phyloP scores from a whole-genome alignment of 805 yeast genomes.

The Zygosaccharomyces gambellarensis region DNA sequence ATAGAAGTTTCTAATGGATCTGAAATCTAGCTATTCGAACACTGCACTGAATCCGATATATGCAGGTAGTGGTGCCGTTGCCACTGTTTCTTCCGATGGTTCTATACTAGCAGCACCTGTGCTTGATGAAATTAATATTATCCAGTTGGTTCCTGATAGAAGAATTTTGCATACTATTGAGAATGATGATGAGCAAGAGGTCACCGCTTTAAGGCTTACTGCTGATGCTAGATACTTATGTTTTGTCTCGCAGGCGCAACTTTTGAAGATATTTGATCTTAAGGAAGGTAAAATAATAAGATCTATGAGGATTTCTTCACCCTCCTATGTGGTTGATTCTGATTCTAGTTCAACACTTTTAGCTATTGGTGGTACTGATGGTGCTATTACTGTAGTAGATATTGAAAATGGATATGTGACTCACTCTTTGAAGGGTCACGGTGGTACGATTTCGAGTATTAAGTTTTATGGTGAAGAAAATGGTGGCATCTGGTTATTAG shows the following conservation, averaged over 20 bases:
- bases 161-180: constrained; percentile 50
- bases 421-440: constrained; percentile 90
- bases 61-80: constrained; percentile 72
- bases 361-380: constrained; percentile 95
- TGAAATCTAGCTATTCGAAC: constrained; percentile 34
- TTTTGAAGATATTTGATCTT: constrained; percentile 56
- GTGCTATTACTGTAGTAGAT: constrained; percentile 87
- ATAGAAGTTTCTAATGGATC: constrained; percentile 21
- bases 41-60: constrained; percentile 72
- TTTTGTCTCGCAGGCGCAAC: constrained; percentile 77
- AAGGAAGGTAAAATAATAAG: constrained; percentile 40
- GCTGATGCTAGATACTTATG: constrained; percentile 71
- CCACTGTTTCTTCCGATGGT: constrained; percentile 60
- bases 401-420: constrained; percentile 82
- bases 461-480: constrained; percentile 70
- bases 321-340: constrained; percentile 69
- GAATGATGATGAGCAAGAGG: constrained; percentile 76
- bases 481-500: constrained; percentile 67
- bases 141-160: constrained; percentile 48
- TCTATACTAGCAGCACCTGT: constrained; percentile 70
- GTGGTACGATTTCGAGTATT: constrained; percentile 76
- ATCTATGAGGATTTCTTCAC: constrained; percentile 62
- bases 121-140: constrained; percentile 68
- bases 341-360: constrained; percentile 81
- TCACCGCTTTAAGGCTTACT: constrained; percentile 71